A percentile compares a stretch with the other conserved stretches of the same genome.
Conservation (phyloP, 441 rosid species). For the Eutrema salsugineum region DNA sequence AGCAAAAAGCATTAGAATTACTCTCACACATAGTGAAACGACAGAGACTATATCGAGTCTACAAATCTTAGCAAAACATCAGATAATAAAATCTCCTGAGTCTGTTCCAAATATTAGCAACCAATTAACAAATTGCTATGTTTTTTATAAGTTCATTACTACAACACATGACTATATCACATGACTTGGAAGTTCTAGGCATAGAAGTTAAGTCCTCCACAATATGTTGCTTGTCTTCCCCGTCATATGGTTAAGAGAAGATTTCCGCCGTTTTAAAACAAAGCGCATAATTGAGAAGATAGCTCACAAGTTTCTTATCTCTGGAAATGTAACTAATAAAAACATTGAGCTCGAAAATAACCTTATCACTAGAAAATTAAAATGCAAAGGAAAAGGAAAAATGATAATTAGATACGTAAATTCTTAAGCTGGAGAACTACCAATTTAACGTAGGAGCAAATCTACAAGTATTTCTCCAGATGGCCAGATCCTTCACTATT, state of each 20-base stretch:
- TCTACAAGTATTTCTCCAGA: background rate
- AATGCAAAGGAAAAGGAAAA: too few species aligned
- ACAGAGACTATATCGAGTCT: too few species aligned
- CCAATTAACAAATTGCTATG: background rate
- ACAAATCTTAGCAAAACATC: too few species aligned
- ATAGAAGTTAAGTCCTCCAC: background rate
- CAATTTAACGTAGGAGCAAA: background rate
- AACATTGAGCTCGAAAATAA: background rate
- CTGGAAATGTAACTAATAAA: background rate
- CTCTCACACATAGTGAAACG: too few species aligned
- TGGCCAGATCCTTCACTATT: background rate
- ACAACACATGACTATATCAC: background rate
- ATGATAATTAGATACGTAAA: background rate
- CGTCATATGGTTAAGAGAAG: background rate
- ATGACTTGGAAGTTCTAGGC: background rate
- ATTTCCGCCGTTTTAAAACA: background rate
- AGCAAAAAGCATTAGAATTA: too few species aligned
- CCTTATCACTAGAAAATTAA: background rate
- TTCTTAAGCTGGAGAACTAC: background rate
- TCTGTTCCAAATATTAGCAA: too few species aligned
- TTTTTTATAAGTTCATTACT: too few species aligned
- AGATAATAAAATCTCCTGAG: too few species aligned
- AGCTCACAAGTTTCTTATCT: background rate
- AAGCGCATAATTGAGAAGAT: background rate
- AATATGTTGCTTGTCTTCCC: background rate